Conservation (phyloP, 352 stramenopile species). For the Phytophthora rubi region DNA sequence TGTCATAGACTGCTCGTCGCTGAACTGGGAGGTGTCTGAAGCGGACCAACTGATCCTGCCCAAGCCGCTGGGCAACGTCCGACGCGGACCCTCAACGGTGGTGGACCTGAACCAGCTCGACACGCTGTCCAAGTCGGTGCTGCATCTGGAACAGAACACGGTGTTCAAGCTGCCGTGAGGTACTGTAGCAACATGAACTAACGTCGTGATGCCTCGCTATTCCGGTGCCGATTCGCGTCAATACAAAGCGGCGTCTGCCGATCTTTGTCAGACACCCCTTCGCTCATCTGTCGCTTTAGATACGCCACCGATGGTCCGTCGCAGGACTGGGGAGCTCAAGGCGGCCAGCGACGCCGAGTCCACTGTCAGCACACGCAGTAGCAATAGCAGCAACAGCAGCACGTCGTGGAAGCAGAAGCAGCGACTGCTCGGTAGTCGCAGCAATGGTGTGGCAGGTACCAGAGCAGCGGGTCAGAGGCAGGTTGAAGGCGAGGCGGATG, state of each 20-base stretch:
- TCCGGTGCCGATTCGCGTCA: conserved; percentile 5
- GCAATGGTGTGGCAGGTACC: not conserved
- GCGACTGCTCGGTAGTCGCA: conserved; percentile 10
- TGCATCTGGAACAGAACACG: conserved; percentile 79
- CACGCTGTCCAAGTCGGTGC: conserved; percentile 66
- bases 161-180: conserved; percentile 60
- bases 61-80: conserved; percentile 42
- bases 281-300: conserved; percentile 10
- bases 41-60: conserved; percentile 51
- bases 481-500: conserved; percentile 2
- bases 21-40: conserved; percentile 54
- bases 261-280: conserved; percentile 37
- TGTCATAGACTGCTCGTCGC: conserved; percentile 50
- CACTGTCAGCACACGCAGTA: conserved; percentile 36
- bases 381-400: conserved; percentile 24
- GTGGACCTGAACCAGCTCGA: conserved; percentile 68
- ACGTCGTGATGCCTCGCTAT: not conserved
- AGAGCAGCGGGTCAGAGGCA: conserved; percentile 1
- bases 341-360: conserved; percentile 32
- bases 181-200: not conserved
- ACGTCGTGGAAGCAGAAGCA: conserved; percentile 29
- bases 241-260: conserved; percentile 29
- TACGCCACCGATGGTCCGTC: conserved; percentile 25
- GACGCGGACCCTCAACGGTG: conserved; percentile 20
- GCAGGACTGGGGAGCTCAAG: conserved; percentile 25